Percentiles rank a stretch among this genome's conserved stretches.
phyloP scores from a whole-genome alignment of 2,329 filamentous ascomycete genomes.

The Cytospora mali region DNA sequence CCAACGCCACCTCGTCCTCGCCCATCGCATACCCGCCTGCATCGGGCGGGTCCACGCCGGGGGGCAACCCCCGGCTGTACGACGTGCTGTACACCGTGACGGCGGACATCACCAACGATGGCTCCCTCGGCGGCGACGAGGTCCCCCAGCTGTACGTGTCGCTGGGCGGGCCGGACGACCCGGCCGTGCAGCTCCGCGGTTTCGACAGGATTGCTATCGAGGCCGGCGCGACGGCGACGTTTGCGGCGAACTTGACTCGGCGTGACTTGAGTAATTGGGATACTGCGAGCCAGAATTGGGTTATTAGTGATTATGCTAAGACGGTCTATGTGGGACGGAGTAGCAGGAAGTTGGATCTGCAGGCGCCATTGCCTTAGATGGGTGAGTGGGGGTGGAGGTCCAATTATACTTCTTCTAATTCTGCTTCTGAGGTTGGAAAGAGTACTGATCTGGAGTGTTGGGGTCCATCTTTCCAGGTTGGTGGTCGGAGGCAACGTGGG shows the following conservation, averaged over 20 bases:
- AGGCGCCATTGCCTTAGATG: slow-evolving; percentile 34
- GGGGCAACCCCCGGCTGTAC: slow-evolving; percentile 67
- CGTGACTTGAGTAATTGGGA: slow-evolving; percentile 92
- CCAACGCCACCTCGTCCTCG: slow-evolving; percentile 55
- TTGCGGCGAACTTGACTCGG: slow-evolving; percentile 70
- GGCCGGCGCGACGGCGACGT: slow-evolving; percentile 67
- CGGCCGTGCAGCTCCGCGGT: slow-evolving; percentile 67
- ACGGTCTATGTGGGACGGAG: slow-evolving; percentile 58
- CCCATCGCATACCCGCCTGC: slow-evolving; percentile 59
- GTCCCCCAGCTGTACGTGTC: slow-evolving; percentile 78
- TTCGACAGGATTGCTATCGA: slow-evolving; percentile 78
- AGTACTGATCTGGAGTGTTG: neutral
- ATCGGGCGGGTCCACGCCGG: slow-evolving; percentile 51
- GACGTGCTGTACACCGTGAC: slow-evolving; percentile 70
- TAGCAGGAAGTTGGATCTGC: slow-evolving; percentile 56
- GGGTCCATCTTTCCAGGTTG: neutral
- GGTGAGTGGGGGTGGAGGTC: neutral
- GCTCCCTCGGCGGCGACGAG: slow-evolving; percentile 65
- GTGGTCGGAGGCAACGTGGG: neutral
- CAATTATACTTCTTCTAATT: neutral
- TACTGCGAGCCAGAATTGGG: slow-evolving; percentile 78
- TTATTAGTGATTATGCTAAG: slow-evolving; percentile 56
- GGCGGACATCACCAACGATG: slow-evolving; percentile 73
- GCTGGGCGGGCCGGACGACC: slow-evolving; percentile 77
- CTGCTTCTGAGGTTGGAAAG: neutral